These are phyloP conservation scores for Populus hybrid DNA, from an alignment of 441 rosid species.

Conservation along the genomic window DNA sequence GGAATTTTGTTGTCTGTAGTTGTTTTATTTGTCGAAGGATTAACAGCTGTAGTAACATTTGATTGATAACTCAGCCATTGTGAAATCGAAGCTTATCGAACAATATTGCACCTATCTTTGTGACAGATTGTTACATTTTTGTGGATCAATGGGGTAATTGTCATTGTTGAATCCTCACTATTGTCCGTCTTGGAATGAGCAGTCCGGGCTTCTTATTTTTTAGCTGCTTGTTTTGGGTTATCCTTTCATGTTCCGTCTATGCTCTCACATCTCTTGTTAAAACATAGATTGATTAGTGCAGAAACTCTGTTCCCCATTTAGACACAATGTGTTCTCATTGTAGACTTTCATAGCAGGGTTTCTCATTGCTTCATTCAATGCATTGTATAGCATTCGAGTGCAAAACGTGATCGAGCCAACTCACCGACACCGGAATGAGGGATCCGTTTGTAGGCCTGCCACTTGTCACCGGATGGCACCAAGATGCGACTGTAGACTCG, in stretches of 20 bases:
- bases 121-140: not conserved
- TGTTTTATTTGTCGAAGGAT: conserved; percentile 11
- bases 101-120: conserved; percentile 13
- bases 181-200: not conserved
- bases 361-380: not conserved
- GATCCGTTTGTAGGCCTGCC: not conserved
- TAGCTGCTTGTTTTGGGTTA: not conserved
- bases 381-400: not conserved
- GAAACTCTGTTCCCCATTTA: not conserved
- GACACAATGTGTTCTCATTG: not conserved
- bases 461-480: not conserved
- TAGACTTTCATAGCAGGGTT: not conserved
- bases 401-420: not conserved
- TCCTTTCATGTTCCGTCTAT: not conserved
- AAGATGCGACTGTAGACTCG: not conserved
- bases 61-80: conserved; percentile 17
- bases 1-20: conserved; percentile 14
- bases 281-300: not conserved
- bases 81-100: conserved; percentile 18
- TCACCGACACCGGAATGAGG: no score
- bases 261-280: not conserved
- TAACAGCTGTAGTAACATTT: conserved; percentile 14
- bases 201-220: not conserved
- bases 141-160: conserved; percentile 3
- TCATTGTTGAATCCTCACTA: not conserved